Percentiles rank a stretch among this genome's conserved stretches.
phyloP scores from a whole-genome alignment of 164 flowering plant genomes.

The Annona squamosa region DNA sequence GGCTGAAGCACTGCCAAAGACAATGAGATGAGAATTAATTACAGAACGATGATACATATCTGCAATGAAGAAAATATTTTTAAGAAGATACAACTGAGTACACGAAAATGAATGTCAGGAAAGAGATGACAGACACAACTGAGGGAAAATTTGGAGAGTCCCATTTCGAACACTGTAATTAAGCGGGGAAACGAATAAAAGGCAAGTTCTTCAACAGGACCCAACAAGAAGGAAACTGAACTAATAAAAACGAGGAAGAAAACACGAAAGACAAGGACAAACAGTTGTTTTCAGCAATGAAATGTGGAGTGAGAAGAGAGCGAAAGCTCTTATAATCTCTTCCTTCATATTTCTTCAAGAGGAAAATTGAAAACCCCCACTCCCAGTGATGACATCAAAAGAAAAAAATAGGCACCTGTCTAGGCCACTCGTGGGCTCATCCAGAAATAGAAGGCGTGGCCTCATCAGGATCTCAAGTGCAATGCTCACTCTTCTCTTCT shows the following conservation, averaged over 20 bases:
- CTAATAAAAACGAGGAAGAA: background rate
- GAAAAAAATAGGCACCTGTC: constrained; percentile 50
- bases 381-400: no score
- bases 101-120: background rate
- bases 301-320: background rate
- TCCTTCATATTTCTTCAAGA: background rate
- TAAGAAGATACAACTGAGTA: background rate
- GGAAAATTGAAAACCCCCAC: background rate
- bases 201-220: background rate
- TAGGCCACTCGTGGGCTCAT: constrained; percentile 94
- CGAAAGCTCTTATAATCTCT: background rate
- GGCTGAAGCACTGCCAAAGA: constrained; percentile 76
- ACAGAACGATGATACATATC: background rate
- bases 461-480: constrained; percentile 88
- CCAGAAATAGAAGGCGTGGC: constrained; percentile 85
- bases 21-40: background rate
- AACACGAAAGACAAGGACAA: background rate
- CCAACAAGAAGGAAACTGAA: background rate
- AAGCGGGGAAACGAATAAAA: constrained; percentile 2
- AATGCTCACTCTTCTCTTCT: constrained; percentile 88
- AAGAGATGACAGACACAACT: background rate
- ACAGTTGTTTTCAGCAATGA: background rate
- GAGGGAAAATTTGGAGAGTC: background rate
- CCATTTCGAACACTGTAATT: background rate
- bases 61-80: background rate